Evolutionary conservation across 23 red algal genomes (phyloP), one percentile per base, ranked within the genome.

Genomic region (Cyanidiococcus yangmingshanensis): DNA sequence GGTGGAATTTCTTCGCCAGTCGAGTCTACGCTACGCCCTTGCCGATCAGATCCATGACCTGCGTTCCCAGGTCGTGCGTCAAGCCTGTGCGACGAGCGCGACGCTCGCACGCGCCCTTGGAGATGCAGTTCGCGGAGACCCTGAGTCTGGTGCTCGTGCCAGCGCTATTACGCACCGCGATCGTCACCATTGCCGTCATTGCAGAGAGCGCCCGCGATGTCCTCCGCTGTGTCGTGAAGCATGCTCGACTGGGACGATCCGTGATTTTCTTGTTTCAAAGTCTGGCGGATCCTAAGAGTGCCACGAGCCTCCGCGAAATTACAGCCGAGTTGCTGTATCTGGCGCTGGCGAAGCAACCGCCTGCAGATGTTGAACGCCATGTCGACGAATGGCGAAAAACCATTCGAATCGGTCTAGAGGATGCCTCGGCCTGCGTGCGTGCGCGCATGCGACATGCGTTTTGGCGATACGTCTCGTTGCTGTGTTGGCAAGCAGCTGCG

Each of bases 21-120:
- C 63, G n/a, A 71, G n/a, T 25, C 63, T 71, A 29, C 63, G 63
- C 63, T 35, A 71, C 63, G 21, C 63, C n/a, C 63, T 71, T 30
- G n/a, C 27, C 16, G 63, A 71, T 7, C 63, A 71, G 63, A 71
- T 71, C 32, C 63, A 71, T 3, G 63, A 71, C 63, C 63, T 71
- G 63, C 63, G 63, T 29, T 71, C 63, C 63, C 63, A 71, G 63
- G 63, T 71, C n/a, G 63, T 35, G n/a, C 63, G 63, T 29, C n/a
- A 71, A 3, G 63, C 63, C 63, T 71, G 63, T 71, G n/a, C 21
- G 7, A 71, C 63, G 27, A 27, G 12, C 7, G 32, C n/a, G 16
- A 35, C 32, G 63, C 32, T 71, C 3, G 63, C 63, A 35, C 63
- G 63, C 32, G n/a, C n/a, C 3, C 63, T 71, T 2, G 63, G 63